These are phyloP conservation scores for Venturia nashicola DNA, from an alignment of 2,329 filamentous ascomycete genomes.

Conservation along the genomic window DNA sequence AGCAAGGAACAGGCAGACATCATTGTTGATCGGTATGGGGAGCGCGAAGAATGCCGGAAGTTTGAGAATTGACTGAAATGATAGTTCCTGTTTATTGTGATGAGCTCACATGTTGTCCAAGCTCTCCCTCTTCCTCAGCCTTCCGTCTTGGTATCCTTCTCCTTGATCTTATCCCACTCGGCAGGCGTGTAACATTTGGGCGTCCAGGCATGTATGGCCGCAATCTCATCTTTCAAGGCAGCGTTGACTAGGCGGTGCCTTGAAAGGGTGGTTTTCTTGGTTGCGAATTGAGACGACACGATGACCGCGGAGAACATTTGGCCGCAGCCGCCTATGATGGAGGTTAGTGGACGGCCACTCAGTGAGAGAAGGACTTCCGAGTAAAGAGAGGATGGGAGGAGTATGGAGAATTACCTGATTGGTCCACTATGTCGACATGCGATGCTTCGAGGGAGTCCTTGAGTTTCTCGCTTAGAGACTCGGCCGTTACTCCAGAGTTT, in stretches of 20 bases:
- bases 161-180: slow-evolving; percentile 65
- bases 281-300: slow-evolving; percentile 39
- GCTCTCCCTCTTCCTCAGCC: not conserved
- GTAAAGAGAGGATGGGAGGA: slow-evolving; percentile 14
- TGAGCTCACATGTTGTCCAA: no score
- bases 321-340: slow-evolving; percentile 49
- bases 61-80: no score
- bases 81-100: no score
- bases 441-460: slow-evolving; percentile 57
- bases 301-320: slow-evolving; percentile 61
- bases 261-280: slow-evolving; percentile 56
- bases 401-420: slow-evolving; percentile 56
- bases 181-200: slow-evolving; percentile 87
- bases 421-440: slow-evolving; percentile 80
- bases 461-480: slow-evolving; percentile 56
- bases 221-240: slow-evolving; percentile 75
- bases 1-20: not conserved
- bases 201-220: slow-evolving; percentile 86
- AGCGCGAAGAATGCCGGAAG: no score
- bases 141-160: not conserved
- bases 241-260: slow-evolving; percentile 78
- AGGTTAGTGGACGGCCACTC: not conserved
- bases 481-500: slow-evolving; percentile 55
- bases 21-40: not conserved
- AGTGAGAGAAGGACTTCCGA: not conserved